Base-by-base conservation (phyloP, 495 filamentous ascomycete species). In the Trichoderma orchidacearum region DNA sequence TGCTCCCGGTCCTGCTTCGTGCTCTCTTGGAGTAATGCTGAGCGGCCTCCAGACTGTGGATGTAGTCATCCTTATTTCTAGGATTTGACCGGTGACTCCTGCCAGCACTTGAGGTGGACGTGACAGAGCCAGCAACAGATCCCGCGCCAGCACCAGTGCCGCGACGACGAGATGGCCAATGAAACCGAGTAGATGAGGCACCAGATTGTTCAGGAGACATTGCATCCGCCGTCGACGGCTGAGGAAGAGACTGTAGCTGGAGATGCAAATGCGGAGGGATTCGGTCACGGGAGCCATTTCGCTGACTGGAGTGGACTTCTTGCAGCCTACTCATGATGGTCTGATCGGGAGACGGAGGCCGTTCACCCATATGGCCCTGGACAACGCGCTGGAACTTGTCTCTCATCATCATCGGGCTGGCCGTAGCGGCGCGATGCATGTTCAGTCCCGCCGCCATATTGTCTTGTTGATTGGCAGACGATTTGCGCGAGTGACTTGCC, bases 261-360 rank as follows among this genome's bases (percentile, higher is more conserved):
- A 94, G 80, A 54, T 93, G 83, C 32, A 98, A 74, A 2, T 85
- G 87, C 58, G 87, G 82, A 12, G 90, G 90, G 58, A 92, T 95
- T 25, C 90, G 81, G 59, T 85, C 85, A 29, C 85, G 77, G 28
- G 90, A 90, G 13, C 85, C 85, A 63, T 87, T 87, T 30, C 85
- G 77, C 30, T 67, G 56, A 7, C 70, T 75, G 23, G 75, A 71
- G 30, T 75, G 63, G 28, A 67, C 74, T 35, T 81, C 79, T 8
- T 36, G 53, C 65, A 82, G 81, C 29, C 87, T 63, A 3, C 63
- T 63, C 27, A 69, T 63, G 51, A 78, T 61, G 6, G 7, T 15
- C 32, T 60, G 65, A 25, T 71, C 76, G 18, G 79, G 76, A 0
- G 78, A 79, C 2, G 79, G 79, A 21, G 76, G 75, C 28, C 76